Evolutionary conservation across 208 protist genomes (phyloP).

Genomic region (Acanthamoeba triangularis): DNA sequence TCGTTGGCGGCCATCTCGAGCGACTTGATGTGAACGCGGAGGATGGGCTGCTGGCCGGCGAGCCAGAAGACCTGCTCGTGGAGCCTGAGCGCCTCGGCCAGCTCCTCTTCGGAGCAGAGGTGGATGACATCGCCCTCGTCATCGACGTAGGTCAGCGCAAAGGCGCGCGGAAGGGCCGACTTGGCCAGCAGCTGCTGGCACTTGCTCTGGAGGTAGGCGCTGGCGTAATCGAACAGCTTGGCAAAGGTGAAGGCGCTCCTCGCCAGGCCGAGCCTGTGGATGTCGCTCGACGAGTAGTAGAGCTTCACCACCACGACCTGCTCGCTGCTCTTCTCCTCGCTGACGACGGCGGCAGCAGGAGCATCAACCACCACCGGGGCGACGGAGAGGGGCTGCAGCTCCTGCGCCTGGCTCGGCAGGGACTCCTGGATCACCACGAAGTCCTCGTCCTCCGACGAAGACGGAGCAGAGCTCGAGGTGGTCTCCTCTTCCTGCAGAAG

Average conservation of each 20-base stretch:
- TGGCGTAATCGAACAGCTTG: background rate
- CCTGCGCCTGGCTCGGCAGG: too few species aligned
- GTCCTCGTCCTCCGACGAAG: too few species aligned
- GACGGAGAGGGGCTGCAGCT: too few species aligned
- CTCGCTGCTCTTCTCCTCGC: background rate
- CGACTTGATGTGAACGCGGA: conserved; percentile 21
- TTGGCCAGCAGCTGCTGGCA: conserved; percentile 32
- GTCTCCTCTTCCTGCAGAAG: too few species aligned
- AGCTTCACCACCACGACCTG: conserved; percentile 5
- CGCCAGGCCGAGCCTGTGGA: conserved; percentile 3
- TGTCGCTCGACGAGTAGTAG: conserved; percentile 40
- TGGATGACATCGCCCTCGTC: conserved; percentile 41
- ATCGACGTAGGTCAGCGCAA: conserved; percentile 35
- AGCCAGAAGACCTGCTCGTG: conserved; percentile 36
- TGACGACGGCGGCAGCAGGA: too few species aligned
- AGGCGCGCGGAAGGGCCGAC: background rate
- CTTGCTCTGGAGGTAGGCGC: conserved; percentile 25
- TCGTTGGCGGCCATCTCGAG: background rate
- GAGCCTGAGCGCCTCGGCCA: conserved; percentile 12
- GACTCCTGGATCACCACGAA: too few species aligned
- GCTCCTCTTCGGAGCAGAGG: conserved; percentile 45
- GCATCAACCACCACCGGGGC: too few species aligned
- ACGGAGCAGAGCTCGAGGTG: too few species aligned
- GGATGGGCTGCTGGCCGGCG: conserved; percentile 9
- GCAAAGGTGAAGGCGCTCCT: conserved; percentile 45